Conservation (phyloP, 2,329 filamentous ascomycete genomes). For the Macrophomina pseudophaseolina region DNA sequence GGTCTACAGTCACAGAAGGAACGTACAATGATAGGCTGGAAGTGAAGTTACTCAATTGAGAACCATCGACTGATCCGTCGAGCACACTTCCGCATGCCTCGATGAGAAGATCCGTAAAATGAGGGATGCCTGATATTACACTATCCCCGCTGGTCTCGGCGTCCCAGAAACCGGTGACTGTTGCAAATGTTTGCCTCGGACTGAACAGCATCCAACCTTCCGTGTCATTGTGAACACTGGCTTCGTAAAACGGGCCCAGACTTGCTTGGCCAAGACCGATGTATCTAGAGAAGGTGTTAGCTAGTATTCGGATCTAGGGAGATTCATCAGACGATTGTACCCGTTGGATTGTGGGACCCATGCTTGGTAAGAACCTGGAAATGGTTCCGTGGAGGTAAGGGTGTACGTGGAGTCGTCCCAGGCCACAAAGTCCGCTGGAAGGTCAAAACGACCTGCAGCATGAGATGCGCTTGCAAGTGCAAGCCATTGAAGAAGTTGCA, state of each 20-base stretch:
- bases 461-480: not conserved
- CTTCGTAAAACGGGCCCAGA: conserved; percentile 66
- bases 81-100: conserved; percentile 61
- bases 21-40: conserved; percentile 55
- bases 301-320: not conserved
- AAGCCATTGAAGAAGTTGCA: no score
- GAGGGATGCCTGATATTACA: conserved; percentile 73
- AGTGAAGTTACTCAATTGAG: conserved; percentile 64
- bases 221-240: conserved; percentile 57
- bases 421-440: not conserved
- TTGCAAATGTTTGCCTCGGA: conserved; percentile 68
- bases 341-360: conserved; percentile 51
- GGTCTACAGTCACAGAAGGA: not conserved
- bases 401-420: not conserved
- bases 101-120: conserved; percentile 62
- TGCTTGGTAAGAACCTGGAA: not conserved
- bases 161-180: conserved; percentile 71
- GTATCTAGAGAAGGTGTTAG: conserved; percentile 59
- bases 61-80: conserved; percentile 64
- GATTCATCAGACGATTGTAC: not conserved
- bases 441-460: not conserved
- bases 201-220: conserved; percentile 71
- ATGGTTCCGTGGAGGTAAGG: not conserved
- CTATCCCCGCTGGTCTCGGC: conserved; percentile 69
- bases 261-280: conserved; percentile 67